phyloP scores from a whole-genome alignment of 176 grass and related monocot genomes.

The Microstegium vimineum region DNA sequence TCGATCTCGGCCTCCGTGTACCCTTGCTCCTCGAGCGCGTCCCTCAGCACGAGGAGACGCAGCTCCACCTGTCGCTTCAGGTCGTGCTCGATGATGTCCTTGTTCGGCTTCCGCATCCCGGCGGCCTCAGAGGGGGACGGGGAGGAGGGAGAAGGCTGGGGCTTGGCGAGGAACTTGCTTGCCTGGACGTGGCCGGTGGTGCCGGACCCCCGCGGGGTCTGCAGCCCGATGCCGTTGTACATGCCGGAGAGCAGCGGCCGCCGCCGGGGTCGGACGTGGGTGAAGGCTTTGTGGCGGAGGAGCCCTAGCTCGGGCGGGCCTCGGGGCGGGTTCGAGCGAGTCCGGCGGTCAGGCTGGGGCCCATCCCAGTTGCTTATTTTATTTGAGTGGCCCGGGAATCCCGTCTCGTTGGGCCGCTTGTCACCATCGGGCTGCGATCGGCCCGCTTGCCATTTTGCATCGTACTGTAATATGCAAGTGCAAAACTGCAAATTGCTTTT shows the following conservation, averaged over 20 bases:
- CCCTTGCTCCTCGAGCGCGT: constrained; percentile 75
- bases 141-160: constrained; percentile 12
- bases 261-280: not conserved
- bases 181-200: constrained; percentile 84
- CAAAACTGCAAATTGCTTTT: too few species aligned
- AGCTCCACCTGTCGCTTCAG: constrained; percentile 86
- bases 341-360: not conserved
- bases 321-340: not conserved
- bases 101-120: constrained; percentile 66
- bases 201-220: constrained; percentile 80
- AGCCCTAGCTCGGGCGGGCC: not conserved
- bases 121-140: not conserved
- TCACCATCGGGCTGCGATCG: not conserved
- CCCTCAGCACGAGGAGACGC: constrained; percentile 58
- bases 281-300: not conserved
- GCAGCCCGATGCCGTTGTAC: constrained; percentile 92
- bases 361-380: not conserved
- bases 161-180: constrained; percentile 83
- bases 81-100: constrained; percentile 91
- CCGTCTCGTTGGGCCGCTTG: not conserved
- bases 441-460: not conserved
- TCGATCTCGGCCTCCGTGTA: constrained; percentile 84
- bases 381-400: too few species aligned
- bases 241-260: constrained; percentile 20
- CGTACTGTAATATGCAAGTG: too few species aligned